A percentile compares a stretch with the other conserved stretches of the same genome.
phyloP scores from a whole-genome alignment of 73 alveolate genomes.

The Diophrys appendiculata region DNA sequence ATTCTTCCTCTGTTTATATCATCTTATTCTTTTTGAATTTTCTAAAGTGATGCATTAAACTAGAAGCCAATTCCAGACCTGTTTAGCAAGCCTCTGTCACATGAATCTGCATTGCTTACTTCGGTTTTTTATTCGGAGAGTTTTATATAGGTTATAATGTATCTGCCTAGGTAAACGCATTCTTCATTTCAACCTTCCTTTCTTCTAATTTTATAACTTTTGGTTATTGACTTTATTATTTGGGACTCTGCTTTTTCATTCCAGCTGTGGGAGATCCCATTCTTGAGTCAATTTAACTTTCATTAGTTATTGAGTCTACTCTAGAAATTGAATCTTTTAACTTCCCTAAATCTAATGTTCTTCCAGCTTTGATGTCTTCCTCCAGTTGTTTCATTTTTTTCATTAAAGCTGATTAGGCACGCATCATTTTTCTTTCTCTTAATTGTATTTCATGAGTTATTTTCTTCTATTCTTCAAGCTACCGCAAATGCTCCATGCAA shows the following conservation, averaged over 20 bases:
- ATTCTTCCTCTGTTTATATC: background rate
- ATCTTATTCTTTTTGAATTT: background rate
- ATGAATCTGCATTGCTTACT: background rate
- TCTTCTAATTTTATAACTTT: too few species aligned
- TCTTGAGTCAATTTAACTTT: background rate
- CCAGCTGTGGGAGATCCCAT: too few species aligned
- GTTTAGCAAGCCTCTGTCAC: background rate
- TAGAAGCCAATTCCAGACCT: background rate
- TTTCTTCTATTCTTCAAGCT: background rate
- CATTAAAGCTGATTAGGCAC: background rate
- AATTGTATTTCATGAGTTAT: background rate
- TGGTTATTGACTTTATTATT: too few species aligned
- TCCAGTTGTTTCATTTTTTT: background rate
- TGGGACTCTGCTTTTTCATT: too few species aligned
- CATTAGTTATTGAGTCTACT: background rate
- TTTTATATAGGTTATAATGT: too few species aligned
- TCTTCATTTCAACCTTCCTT: too few species aligned
- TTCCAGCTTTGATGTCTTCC: background rate
- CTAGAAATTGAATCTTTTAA: background rate
- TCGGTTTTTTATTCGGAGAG: background rate
- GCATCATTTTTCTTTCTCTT: background rate
- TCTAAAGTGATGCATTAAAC: too few species aligned
- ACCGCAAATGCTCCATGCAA: background rate
- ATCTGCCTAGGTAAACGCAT: too few species aligned
- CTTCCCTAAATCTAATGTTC: background rate